Conservation (phyloP, 2,329 filamentous ascomycete genomes). For the Fusarium keratoplasticum region DNA sequence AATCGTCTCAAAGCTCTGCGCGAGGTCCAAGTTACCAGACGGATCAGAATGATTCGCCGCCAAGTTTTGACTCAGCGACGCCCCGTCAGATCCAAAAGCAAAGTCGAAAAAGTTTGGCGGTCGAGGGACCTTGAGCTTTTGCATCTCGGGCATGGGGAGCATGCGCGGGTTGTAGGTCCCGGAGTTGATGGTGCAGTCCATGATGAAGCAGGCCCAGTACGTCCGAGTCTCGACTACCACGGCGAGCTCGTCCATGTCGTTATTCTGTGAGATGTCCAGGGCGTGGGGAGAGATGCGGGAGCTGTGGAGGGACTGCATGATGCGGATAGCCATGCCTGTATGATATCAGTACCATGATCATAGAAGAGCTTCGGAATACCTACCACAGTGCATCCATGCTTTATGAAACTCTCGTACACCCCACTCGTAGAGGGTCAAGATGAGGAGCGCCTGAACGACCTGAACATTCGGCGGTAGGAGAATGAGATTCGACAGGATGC, state of each 20-base stretch:
- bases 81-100: slow-evolving; percentile 49
- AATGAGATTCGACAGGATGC: slow-evolving; percentile 20
- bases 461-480: slow-evolving; percentile 38
- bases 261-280: slow-evolving; percentile 25
- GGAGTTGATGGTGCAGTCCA: slow-evolving; percentile 58
- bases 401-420: slow-evolving; percentile 55
- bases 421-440: slow-evolving; percentile 56
- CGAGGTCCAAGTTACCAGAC: slow-evolving; percentile 15
- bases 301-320: slow-evolving; percentile 42
- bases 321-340: slow-evolving; percentile 37
- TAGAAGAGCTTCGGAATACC: fast-evolving
- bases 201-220: slow-evolving; percentile 59
- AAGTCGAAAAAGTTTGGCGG: slow-evolving; percentile 52
- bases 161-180: slow-evolving; percentile 54
- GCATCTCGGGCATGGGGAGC: slow-evolving; percentile 50
- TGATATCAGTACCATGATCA: fast-evolving
- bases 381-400: slow-evolving; percentile 55
- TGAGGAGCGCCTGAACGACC: slow-evolving; percentile 54
- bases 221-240: slow-evolving; percentile 53
- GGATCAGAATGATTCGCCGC: not conserved
- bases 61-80: not conserved
- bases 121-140: slow-evolving; percentile 47
- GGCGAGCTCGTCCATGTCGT: slow-evolving; percentile 19
- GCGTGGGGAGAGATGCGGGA: slow-evolving; percentile 32
- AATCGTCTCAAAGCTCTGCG: slow-evolving; percentile 48